phyloP scores from a whole-genome alignment of 1,139 yeast genomes.

The Diutina neorugosa region DNA sequence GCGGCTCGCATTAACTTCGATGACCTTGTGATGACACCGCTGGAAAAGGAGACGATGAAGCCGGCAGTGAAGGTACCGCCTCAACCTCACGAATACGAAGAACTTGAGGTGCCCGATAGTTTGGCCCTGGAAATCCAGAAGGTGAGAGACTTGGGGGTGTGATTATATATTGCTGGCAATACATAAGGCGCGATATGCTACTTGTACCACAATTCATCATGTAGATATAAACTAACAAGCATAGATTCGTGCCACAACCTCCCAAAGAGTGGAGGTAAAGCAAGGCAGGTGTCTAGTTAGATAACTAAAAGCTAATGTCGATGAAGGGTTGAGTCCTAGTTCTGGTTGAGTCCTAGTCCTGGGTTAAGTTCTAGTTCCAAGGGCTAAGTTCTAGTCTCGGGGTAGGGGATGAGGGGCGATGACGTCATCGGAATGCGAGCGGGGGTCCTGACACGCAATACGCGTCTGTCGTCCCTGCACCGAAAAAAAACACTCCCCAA shows the following conservation, averaged over 20 bases:
- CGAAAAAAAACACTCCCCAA: background rate
- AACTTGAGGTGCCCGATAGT: background rate
- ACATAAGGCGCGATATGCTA: background rate
- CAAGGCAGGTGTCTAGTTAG: too few relatives aligned
- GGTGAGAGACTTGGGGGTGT: constrained; percentile 2
- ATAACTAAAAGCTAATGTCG: too few relatives aligned
- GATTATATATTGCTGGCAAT: background rate
- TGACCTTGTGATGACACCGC: constrained; percentile 38
- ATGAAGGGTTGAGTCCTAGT: too few relatives aligned
- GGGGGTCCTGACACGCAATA: background rate
- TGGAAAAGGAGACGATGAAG: constrained; percentile 17
- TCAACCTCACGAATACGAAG: constrained; percentile 1
- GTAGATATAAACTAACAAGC: too few relatives aligned
- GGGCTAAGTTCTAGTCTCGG: too few relatives aligned
- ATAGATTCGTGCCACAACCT: too few relatives aligned
- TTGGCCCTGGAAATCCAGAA: constrained; percentile 3
- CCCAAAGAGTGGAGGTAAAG: too few relatives aligned
- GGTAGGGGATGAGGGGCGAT: too few relatives aligned
- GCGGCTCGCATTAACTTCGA: constrained; percentile 32
- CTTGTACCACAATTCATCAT: background rate
- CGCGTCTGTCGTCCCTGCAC: background rate
- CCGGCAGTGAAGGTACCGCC: constrained; percentile 1
- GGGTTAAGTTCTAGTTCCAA: too few relatives aligned
- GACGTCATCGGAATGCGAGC: background rate
- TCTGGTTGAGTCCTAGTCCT: too few relatives aligned